Conservation (phyloP, 305 asterid genomes). For the Solanum hybrid region DNA sequence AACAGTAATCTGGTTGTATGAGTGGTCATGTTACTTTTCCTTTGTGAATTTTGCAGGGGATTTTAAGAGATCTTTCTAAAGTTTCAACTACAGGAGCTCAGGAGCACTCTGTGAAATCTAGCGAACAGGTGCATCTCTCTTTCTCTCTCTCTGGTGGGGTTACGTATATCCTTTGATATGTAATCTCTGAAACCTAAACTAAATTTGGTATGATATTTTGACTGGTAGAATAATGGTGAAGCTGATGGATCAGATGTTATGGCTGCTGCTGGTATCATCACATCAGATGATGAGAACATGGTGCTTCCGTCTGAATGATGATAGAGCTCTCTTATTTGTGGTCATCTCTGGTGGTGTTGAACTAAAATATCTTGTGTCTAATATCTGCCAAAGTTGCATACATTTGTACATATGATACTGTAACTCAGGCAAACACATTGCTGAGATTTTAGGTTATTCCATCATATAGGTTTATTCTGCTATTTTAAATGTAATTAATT, state of each 20-base stretch:
- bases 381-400: neutral
- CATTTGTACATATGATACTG: neutral
- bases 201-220: neutral
- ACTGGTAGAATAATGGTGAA: constrained; percentile 41
- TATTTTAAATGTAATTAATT: neutral
- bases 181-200: neutral
- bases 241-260: constrained; percentile 28
- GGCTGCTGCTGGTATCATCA: constrained; percentile 22
- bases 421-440: neutral
- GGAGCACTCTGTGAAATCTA: constrained; percentile 31
- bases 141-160: neutral
- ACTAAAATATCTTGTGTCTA: neutral
- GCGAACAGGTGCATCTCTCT: constrained; percentile 19
- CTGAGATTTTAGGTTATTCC: neutral
- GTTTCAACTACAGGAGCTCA: constrained; percentile 46
- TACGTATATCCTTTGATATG: neutral
- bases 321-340: neutral
- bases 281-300: neutral
- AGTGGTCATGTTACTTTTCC: neutral
- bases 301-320: neutral
- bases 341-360: neutral
- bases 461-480: neutral
- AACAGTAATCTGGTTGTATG: neutral
- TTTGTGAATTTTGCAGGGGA: constrained; percentile 44
- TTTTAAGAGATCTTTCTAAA: constrained; percentile 65